These are phyloP conservation scores for Talaromyces islandicus DNA, from an alignment of 2,329 filamentous ascomycete species.

Conservation along the genomic window DNA sequence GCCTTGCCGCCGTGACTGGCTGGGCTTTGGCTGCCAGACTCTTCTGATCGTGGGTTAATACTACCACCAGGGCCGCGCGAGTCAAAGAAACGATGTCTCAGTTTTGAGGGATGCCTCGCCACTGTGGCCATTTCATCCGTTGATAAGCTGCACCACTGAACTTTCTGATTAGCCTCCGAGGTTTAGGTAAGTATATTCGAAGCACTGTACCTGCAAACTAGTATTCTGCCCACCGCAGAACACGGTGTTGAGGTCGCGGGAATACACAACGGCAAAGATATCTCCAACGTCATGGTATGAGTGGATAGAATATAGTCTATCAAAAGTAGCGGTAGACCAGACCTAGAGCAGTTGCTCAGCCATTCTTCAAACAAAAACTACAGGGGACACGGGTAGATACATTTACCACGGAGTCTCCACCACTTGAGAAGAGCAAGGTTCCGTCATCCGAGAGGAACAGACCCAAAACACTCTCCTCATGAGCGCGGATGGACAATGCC, in stretches of 20 bases:
- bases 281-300: conserved; percentile 92
- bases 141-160: conserved; percentile 70
- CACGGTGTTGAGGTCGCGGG: conserved; percentile 68
- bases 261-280: conserved; percentile 92
- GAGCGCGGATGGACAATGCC: conserved; percentile 72
- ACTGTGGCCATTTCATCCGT: conserved; percentile 55
- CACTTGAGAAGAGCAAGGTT: conserved; percentile 79
- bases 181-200: not conserved
- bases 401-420: conserved; percentile 88
- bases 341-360: conserved; percentile 41
- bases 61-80: conserved; percentile 78
- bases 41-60: conserved; percentile 64
- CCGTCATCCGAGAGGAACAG: conserved; percentile 72
- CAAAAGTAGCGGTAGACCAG: conserved; percentile 74
- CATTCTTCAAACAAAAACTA: not conserved
- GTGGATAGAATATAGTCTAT: conserved; percentile 80
- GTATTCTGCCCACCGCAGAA: conserved; percentile 94
- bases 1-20: conserved; percentile 56
- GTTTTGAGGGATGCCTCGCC: conserved; percentile 66
- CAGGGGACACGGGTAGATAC: conserved; percentile 35
- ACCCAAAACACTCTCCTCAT: conserved; percentile 84
- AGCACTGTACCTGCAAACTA: conserved; percentile 62
- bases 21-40: conserved; percentile 44
- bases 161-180: conserved; percentile 10
- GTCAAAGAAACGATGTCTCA: conserved; percentile 88